phyloP scores from a whole-genome alignment of 1,284 basidiomycete genomes.

The Naganishia cerealis region DNA sequence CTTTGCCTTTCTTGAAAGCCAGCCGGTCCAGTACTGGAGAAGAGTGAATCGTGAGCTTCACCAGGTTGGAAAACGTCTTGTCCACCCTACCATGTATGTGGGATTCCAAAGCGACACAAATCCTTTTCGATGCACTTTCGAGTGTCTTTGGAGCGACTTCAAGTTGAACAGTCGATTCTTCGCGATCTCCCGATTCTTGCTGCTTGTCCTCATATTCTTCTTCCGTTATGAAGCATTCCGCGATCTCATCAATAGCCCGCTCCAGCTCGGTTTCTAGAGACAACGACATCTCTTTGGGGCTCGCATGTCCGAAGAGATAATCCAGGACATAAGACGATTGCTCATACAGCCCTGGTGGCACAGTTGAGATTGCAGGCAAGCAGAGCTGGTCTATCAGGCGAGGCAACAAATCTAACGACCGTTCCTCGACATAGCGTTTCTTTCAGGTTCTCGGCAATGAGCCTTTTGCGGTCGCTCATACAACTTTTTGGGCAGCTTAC shows the following conservation, averaged over 20 bases:
- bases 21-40: constrained; percentile 2
- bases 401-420: constrained; percentile 7
- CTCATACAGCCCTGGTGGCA: background rate
- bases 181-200: background rate
- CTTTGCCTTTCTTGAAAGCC: constrained; percentile 8
- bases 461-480: background rate
- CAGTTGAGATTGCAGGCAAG: background rate
- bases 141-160: background rate
- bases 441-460: background rate
- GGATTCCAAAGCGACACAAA: constrained; percentile 1
- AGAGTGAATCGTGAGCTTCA: background rate
- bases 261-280: constrained; percentile 10
- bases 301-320: background rate
- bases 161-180: background rate
- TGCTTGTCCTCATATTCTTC: background rate
- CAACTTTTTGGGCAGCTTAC: background rate
- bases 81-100: constrained; percentile 9
- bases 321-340: background rate
- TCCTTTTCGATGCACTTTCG: background rate
- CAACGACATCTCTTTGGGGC: constrained; percentile 14
- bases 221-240: constrained; percentile 9
- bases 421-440: constrained; percentile 5
- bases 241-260: constrained; percentile 15
- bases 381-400: background rate
- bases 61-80: background rate